A percentile compares a stretch with the other conserved stretches of the same genome.
These are phyloP conservation scores for Jimgerdemannia flammicorona DNA, from an alignment of 192 early-diverging fungal genomes.

Conservation along the genomic window DNA sequence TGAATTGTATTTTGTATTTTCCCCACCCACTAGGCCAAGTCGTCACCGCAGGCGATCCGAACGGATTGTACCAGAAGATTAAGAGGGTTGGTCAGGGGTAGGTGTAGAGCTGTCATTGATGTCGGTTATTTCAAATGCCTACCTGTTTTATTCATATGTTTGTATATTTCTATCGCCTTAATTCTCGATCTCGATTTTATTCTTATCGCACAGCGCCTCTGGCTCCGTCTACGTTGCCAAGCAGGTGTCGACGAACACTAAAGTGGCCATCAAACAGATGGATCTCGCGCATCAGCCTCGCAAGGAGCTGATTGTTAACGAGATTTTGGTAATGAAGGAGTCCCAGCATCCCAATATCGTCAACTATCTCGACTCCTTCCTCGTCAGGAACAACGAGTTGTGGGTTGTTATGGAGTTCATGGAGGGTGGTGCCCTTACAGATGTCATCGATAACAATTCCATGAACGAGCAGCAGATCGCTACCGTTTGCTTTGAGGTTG, in stretches of 20 bases:
- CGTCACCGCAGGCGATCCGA: conserved; percentile 90
- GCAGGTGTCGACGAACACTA: conserved; percentile 60
- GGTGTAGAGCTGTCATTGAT: neutral
- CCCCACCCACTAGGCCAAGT: conserved; percentile 57
- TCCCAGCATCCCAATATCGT: conserved; percentile 94
- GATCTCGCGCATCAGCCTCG: conserved; percentile 81
- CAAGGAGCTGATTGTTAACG: conserved; percentile 89
- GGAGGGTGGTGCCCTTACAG: conserved; percentile 97
- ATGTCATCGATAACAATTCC: conserved; percentile 93
- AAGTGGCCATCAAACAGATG: conserved; percentile 95
- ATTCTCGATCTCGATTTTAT: conserved; percentile 1
- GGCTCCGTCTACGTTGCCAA: conserved; percentile 97
- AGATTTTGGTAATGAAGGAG: conserved; percentile 93
- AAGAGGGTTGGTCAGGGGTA: conserved; percentile 97
- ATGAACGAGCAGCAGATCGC: conserved; percentile 95
- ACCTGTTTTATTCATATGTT: neutral
- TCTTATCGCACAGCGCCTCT: conserved; percentile 59
- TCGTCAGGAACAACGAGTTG: conserved; percentile 78
- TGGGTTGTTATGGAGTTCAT: conserved; percentile 99
- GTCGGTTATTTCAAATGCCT: neutral
- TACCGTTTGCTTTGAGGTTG: conserved; percentile 87
- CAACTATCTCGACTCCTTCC: conserved; percentile 91
- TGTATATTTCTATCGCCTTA: conserved; percentile 3
- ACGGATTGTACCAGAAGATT: conserved; percentile 85
- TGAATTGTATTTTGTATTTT: neutral